phyloP scores from a whole-genome alignment of 2,329 filamentous ascomycete species.

The Alternaria ventricosa region DNA sequence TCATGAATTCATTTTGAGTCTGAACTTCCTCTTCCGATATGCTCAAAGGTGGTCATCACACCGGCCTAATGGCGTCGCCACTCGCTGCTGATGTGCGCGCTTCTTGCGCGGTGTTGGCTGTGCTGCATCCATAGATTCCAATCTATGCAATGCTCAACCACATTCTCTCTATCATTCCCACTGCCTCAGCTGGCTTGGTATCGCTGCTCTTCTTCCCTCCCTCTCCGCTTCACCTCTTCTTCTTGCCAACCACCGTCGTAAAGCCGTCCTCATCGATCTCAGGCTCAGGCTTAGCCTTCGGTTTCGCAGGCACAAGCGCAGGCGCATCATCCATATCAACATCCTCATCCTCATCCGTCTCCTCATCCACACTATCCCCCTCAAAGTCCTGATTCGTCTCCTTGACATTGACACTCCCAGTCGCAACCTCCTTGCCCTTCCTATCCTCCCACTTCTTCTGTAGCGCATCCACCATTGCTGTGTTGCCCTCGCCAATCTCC shows the following conservation, averaged over 20 bases:
- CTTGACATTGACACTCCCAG: slow-evolving; percentile 53
- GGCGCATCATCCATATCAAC: slow-evolving; percentile 49
- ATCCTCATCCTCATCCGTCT: slow-evolving; percentile 56
- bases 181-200: neutral
- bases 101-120: neutral
- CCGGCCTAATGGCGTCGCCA: neutral
- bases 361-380: slow-evolving; percentile 56
- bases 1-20: neutral
- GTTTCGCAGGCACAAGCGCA: slow-evolving; percentile 41
- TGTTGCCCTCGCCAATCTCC: slow-evolving; percentile 70
- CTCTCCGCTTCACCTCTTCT: slow-evolving; percentile 37
- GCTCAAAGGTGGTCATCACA: neutral
- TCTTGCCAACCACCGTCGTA: slow-evolving; percentile 51
- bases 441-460: slow-evolving; percentile 67
- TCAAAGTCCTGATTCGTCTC: slow-evolving; percentile 62
- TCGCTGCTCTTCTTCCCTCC: neutral
- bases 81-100: neutral
- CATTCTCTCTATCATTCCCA: neutral
- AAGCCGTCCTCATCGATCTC: slow-evolving; percentile 53
- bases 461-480: slow-evolving; percentile 69
- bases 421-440: slow-evolving; percentile 64
- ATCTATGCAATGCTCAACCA: neutral
- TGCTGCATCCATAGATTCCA: neutral
- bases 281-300: slow-evolving; percentile 43
- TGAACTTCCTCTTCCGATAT: neutral